Base-by-base conservation (phyloP, 2,329 filamentous ascomycete genomes). In the Arachnomyces sp. region DNA sequence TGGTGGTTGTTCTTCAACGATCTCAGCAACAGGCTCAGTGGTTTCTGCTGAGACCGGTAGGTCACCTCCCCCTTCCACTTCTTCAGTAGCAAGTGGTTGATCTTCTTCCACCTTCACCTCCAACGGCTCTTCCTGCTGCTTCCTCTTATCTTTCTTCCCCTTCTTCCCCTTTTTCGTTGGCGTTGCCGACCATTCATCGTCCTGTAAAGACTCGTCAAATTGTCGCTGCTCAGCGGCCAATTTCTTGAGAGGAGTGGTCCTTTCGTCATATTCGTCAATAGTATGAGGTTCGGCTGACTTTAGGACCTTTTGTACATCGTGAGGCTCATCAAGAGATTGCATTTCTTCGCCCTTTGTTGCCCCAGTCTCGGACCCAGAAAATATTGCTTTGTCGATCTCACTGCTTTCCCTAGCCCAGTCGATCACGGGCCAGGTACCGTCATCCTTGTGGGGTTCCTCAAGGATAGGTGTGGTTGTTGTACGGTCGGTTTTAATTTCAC, bases 371-470 rank as follows among this genome's bases (percentile, higher is more conserved):
- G 20, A 25, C 20, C 20, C 20, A 25, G 20, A 25, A 25, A 25
- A 25, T 25, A 43, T 35, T 50, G 49, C 36, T 57, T 52, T 12
- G 42, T 37, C 28, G 46, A 40, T 31, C 51, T 51, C 31, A 48
- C 39, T 36, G 54, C 52, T 20, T 25, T 46, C 48, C 38, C 57
- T 52, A 13, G 54, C 57, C 60, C 60, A 64, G 39, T 63, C 59
- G 49, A 64, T 64, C 25, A 50, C 40, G 39, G 61, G 61, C 55
- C 57, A 63, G 33, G 49, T 51, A 15, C 63, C 58, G n/a, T 61
- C 56, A 13, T 55, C 52, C 30, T 49, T 36, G 9, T 41, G 17
- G 5, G 17, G 5, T n/a, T 46, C 42, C 28, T 34, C 15, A 2
- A 34, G 5, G 9, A 9, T 5, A 25, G 20, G 9, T 25, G 20